Evolutionary conservation across 2,329 filamentous ascomycete genomes (phyloP).

Genomic region (Stylonectria norvegica): DNA sequence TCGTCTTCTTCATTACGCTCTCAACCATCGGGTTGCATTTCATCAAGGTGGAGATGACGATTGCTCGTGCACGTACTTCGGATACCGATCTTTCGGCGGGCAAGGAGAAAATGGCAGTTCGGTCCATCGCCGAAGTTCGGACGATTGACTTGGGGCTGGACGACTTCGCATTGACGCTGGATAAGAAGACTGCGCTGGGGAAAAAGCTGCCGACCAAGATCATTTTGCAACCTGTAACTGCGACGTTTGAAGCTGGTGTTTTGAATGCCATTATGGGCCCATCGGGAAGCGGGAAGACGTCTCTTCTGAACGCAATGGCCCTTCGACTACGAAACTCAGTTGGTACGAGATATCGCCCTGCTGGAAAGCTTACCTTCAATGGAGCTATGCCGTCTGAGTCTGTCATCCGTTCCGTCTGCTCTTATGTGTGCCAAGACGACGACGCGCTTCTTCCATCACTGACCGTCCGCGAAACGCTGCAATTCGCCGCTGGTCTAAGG

Average conservation of each 20-base stretch:
- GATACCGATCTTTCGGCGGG: conserved; percentile 64
- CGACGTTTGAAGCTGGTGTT: conserved; percentile 64
- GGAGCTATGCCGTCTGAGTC: conserved; percentile 62
- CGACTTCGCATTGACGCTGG: conserved; percentile 59
- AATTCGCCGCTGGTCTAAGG: conserved; percentile 67
- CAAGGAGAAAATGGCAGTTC: conserved; percentile 64
- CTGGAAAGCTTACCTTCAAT: conserved; percentile 67
- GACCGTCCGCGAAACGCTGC: conserved; percentile 71
- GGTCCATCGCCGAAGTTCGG: conserved; percentile 50
- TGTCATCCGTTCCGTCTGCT: conserved; percentile 68
- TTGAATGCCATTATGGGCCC: conserved; percentile 80
- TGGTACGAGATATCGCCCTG: conserved; percentile 58
- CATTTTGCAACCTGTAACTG: conserved; percentile 65
- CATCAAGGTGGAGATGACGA: conserved; percentile 64
- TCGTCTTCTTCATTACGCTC: conserved; percentile 58
- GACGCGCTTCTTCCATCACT: conserved; percentile 70
- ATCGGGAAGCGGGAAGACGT: conserved; percentile 74
- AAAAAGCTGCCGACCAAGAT: conserved; percentile 51
- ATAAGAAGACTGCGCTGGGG: conserved; percentile 55
- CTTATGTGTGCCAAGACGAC: conserved; percentile 76
- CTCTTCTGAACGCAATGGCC: conserved; percentile 70
- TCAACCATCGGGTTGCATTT: conserved; percentile 62
- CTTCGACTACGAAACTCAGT: conserved; percentile 60
- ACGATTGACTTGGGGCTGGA: conserved; percentile 64
- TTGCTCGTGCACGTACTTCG: conserved; percentile 58